Evolutionary conservation across 345 rosid genomes (phyloP).

Genomic region (Erucastrum elatum): DNA sequence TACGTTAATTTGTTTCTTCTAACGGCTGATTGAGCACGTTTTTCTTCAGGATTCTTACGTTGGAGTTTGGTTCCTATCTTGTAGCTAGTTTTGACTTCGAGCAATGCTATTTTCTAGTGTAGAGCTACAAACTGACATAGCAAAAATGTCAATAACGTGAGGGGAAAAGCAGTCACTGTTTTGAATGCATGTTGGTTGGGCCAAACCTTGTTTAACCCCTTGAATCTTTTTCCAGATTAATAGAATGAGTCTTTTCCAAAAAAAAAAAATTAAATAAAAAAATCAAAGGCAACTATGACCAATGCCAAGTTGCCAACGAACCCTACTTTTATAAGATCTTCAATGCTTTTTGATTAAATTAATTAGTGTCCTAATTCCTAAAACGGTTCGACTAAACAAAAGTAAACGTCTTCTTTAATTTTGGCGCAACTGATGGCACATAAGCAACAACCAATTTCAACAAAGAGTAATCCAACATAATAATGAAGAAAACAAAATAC

Average conservation of each 20-base stretch:
- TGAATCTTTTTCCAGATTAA: neutral
- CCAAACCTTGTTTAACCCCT: neutral
- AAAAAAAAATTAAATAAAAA: neutral
- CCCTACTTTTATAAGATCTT: neutral
- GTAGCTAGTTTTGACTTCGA: slow-evolving; percentile 21
- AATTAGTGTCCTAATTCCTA: neutral
- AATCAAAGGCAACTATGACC: neutral
- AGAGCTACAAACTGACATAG: neutral
- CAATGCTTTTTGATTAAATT: neutral
- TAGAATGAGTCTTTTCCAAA: neutral
- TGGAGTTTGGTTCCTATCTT: slow-evolving; percentile 33
- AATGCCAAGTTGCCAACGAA: neutral
- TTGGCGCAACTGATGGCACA: neutral
- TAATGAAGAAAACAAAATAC: neutral
- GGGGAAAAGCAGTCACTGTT: neutral
- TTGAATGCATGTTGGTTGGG: neutral
- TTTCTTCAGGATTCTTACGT: neutral
- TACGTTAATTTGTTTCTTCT: neutral
- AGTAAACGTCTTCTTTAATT: neutral
- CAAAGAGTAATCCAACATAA: neutral
- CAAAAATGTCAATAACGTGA: slow-evolving; percentile 1
- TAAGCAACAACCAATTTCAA: neutral
- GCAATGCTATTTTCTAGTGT: neutral
- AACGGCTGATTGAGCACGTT: slow-evolving; percentile 15
- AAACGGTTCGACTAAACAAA: neutral